A percentile compares a stretch with the other conserved stretches of the same genome.
phyloP scores from a whole-genome alignment of 176 grass and related monocot genomes.

The Cenchrus americanus region DNA sequence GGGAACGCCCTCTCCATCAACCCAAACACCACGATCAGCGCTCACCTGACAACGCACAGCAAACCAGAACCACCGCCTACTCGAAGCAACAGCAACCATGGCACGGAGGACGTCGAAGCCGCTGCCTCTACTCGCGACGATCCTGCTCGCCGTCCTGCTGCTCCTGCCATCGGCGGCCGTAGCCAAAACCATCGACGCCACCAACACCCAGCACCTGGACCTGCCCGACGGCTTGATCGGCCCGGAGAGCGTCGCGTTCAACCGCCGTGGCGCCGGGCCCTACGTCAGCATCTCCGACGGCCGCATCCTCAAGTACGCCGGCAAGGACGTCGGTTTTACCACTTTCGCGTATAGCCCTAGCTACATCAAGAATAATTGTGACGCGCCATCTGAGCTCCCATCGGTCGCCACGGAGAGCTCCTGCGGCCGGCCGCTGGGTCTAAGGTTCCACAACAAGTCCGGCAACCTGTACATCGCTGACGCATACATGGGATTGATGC shows the following conservation, averaged over 20 bases:
- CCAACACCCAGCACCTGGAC: neutral
- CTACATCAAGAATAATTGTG: neutral
- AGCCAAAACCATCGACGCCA: neutral
- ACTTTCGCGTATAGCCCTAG: neutral
- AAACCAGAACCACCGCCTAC: neutral
- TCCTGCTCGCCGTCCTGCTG: no score
- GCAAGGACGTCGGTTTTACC: neutral
- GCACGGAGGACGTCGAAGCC: neutral
- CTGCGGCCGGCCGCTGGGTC: neutral
- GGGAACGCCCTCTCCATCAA: neutral
- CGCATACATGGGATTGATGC: neutral
- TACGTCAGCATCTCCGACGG: conserved; percentile 48
- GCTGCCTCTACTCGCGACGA: neutral
- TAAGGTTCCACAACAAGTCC: neutral
- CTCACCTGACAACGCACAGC: neutral
- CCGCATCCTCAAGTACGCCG: conserved; percentile 34
- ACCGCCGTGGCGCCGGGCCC: conserved; percentile 25
- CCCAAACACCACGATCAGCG: neutral
- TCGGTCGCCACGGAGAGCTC: neutral
- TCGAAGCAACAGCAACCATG: neutral
- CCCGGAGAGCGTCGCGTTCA: conserved; percentile 43
- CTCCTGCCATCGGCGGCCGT: neutral
- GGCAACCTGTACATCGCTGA: neutral
- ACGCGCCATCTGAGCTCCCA: neutral
- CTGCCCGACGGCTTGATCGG: neutral